Percentiles rank a stretch among this genome's conserved stretches.
These are phyloP conservation scores for Bolboschoenoplectus hybrid DNA, from an alignment of 202 grass and related monocot species.

Conservation along the genomic window DNA sequence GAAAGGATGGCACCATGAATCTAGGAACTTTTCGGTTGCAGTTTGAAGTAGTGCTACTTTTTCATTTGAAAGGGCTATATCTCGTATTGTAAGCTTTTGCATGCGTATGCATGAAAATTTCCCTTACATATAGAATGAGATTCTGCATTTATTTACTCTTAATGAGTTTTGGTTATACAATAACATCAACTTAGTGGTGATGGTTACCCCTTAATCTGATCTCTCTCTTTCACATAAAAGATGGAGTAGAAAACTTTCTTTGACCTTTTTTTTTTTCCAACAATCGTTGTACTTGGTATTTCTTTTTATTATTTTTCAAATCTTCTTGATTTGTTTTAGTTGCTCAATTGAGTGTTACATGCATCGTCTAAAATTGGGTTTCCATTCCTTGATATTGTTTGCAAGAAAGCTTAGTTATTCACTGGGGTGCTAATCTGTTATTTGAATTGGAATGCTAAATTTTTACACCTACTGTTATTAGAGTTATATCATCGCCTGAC, in stretches of 20 bases:
- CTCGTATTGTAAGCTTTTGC: not conserved
- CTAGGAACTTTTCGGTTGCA: not conserved
- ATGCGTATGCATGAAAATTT: not conserved
- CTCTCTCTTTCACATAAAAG: not conserved
- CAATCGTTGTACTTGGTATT: not conserved
- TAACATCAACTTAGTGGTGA: constrained; percentile 28
- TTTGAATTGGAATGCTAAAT: too few relatives aligned
- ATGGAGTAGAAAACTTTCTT: not conserved
- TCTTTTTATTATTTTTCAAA: not conserved
- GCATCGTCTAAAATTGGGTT: not conserved
- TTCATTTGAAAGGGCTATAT: not conserved
- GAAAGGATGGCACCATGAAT: not conserved
- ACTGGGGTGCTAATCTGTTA: not conserved
- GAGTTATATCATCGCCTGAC: too few relatives aligned
- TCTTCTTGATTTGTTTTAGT: not conserved
- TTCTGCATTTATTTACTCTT: not conserved
- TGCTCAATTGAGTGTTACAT: not conserved
- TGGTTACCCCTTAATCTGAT: not conserved
- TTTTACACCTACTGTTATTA: too few relatives aligned
- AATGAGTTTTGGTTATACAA: constrained; percentile 7
- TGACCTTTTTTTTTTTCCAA: not conserved
- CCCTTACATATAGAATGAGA: not conserved
- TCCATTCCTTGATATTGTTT: not conserved
- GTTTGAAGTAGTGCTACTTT: not conserved
- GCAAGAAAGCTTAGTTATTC: not conserved